phyloP scores from a whole-genome alignment of 202 grass and related monocot species.

The Bolboschoenoplectus hybrid region DNA sequence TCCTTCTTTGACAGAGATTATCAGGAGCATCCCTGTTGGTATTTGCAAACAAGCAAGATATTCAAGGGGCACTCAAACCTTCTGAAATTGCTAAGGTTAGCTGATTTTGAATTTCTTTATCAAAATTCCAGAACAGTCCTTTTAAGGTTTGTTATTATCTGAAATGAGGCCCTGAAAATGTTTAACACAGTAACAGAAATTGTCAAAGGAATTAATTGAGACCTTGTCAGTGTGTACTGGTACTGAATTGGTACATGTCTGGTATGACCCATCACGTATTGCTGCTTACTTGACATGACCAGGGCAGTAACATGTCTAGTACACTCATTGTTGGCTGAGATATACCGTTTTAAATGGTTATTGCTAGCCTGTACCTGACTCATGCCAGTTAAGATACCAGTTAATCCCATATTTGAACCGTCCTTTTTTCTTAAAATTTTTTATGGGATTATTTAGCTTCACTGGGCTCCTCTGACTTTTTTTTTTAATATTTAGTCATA shows the following conservation, averaged over 20 bases:
- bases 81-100: slow-evolving; percentile 81
- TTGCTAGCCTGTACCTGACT: neutral
- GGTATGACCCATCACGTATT: neutral
- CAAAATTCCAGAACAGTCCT: neutral
- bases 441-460: neutral
- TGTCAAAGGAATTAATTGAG: neutral
- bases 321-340: neutral
- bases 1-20: slow-evolving; percentile 61
- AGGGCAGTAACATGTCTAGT: neutral
- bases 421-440: neutral
- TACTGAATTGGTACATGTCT: neutral
- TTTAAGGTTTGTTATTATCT: neutral
- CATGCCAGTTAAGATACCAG: neutral
- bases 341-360: neutral
- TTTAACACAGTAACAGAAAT: neutral
- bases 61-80: slow-evolving; percentile 81
- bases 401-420: neutral
- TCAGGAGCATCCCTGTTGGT: slow-evolving; percentile 71
- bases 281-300: neutral
- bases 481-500: neutral
- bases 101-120: slow-evolving; percentile 6
- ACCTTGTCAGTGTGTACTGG: neutral
- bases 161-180: slow-evolving; percentile 12
- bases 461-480: neutral
- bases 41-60: slow-evolving; percentile 95